Conservation (phyloP, 2,329 filamentous ascomycete genomes). For the Ophiostoma sp. region DNA sequence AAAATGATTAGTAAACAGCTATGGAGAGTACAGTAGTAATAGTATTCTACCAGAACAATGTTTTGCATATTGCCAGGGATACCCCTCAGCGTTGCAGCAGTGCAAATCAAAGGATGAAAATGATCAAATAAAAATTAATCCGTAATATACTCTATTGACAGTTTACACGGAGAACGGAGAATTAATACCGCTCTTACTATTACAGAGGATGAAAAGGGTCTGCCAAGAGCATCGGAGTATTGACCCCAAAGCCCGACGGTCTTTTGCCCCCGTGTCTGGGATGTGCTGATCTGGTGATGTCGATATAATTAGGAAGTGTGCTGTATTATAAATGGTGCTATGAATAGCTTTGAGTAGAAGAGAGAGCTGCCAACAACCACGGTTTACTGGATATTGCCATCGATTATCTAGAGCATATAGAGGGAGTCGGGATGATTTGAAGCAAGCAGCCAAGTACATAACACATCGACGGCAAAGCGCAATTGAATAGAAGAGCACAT, state of each 20-base stretch:
- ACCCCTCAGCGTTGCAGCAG: neutral
- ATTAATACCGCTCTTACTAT: neutral
- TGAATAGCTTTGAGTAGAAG: too few relatives aligned
- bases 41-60: neutral
- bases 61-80: neutral
- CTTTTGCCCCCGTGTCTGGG: neutral
- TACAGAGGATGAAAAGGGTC: neutral
- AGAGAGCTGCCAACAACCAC: too few relatives aligned
- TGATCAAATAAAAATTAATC: neutral
- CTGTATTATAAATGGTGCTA: too few relatives aligned
- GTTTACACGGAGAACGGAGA: neutral
- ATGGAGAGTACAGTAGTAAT: too few relatives aligned
- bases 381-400: too few relatives aligned
- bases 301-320: neutral
- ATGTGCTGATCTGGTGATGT: neutral
- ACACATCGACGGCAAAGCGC: too few relatives aligned
- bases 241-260: conserved; percentile 1
- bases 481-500: too few relatives aligned
- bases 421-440: too few relatives aligned
- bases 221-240: neutral
- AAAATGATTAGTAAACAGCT: neutral
- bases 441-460: too few relatives aligned
- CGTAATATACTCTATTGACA: neutral
- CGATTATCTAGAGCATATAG: too few relatives aligned
- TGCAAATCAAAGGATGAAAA: neutral